These are phyloP conservation scores for Dissophora ornata DNA, from an alignment of 192 early-diverging fungal genomes.

Conservation along the genomic window DNA sequence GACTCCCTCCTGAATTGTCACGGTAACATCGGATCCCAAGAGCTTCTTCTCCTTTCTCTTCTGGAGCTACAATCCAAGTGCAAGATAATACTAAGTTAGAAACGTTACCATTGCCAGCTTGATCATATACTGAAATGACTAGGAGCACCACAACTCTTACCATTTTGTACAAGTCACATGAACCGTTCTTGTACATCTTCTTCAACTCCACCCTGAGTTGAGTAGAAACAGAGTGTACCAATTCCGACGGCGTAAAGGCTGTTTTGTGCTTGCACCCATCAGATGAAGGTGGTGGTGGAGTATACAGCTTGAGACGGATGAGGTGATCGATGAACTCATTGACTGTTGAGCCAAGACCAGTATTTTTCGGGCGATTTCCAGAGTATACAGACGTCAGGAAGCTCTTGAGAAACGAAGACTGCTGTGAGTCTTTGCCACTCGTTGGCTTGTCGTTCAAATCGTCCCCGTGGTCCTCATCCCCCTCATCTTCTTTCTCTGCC, in stretches of 20 bases:
- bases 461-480: neutral
- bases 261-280: neutral
- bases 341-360: neutral
- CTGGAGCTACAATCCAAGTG: too few species aligned
- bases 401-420: neutral
- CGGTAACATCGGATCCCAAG: too few species aligned
- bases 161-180: constrained; percentile 19
- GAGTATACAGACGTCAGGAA: constrained; percentile 5
- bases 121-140: too few species aligned
- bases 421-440: neutral
- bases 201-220: constrained; percentile 24
- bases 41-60: too few species aligned
- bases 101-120: too few species aligned
- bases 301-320: neutral
- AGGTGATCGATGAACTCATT: constrained; percentile 3
- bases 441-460: neutral
- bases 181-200: constrained; percentile 27
- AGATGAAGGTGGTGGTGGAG: neutral
- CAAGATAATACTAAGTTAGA: too few species aligned
- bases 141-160: too few species aligned
- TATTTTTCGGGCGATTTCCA: constrained; percentile 10
- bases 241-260: neutral
- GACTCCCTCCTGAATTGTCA: too few species aligned
- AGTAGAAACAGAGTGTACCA: constrained; percentile 4
- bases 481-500: neutral